phyloP scores from a whole-genome alignment of 768 basidiomycete genomes.

The Hypsizygus marmoreus region DNA sequence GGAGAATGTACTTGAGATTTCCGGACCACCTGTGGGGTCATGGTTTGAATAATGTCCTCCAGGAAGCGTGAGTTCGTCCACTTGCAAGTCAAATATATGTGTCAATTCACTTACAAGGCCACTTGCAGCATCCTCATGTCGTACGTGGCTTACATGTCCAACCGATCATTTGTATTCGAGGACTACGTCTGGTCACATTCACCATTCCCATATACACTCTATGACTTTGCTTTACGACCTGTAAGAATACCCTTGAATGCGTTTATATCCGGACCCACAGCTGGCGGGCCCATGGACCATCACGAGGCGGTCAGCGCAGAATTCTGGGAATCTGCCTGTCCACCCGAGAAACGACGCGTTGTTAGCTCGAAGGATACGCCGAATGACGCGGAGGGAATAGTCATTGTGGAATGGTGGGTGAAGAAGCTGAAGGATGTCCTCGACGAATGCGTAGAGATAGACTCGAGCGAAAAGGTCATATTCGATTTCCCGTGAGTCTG shows the following conservation, averaged over 20 bases:
- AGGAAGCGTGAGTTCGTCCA: constrained; percentile 52
- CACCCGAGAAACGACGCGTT: constrained; percentile 31
- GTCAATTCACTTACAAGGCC: too few species aligned
- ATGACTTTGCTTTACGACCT: constrained; percentile 54
- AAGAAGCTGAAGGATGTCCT: constrained; percentile 35
- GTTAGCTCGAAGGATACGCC: constrained; percentile 38
- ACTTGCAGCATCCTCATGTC: constrained; percentile 46
- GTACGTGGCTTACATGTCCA: constrained; percentile 50
- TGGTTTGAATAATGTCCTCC: constrained; percentile 62
- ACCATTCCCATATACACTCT: constrained; percentile 54
- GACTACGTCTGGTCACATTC: constrained; percentile 62
- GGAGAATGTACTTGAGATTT: constrained; percentile 45
- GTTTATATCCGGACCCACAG: constrained; percentile 56
- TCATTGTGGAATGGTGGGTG: constrained; percentile 54
- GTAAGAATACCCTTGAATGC: constrained; percentile 58
- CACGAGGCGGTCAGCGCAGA: constrained; percentile 46
- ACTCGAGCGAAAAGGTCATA: constrained; percentile 37
- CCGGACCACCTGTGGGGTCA: constrained; percentile 60
- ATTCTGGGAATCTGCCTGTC: constrained; percentile 53
- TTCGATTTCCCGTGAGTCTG: constrained; percentile 52
- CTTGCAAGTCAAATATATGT: not conserved
- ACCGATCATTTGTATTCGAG: constrained; percentile 62
- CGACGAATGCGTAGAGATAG: constrained; percentile 46
- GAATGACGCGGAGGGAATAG: constrained; percentile 37
- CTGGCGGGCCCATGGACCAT: constrained; percentile 43